Base-by-base conservation (phyloP, 116 monocot species). In the Papilionanthe hybrid region DNA sequence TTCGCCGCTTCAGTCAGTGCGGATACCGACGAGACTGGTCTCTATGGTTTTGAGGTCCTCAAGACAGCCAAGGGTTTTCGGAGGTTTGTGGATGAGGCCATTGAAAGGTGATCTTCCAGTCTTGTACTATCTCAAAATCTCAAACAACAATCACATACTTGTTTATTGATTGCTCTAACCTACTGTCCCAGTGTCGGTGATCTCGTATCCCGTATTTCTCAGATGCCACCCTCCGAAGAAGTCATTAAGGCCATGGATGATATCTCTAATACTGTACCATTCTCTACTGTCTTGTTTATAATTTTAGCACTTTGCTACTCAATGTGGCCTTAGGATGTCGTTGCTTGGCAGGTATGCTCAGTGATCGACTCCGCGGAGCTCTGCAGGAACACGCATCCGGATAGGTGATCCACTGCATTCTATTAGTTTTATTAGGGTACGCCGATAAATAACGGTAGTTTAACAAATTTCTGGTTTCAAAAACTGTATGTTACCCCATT, bases 341-440 rank as follows among this genome's bases (percentile, higher is more conserved):
- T 73, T 73, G 42, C 22, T 44, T 44, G 44, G 19, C 23, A 82
- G 82, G 69, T 82, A 18, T 82, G 82, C 45, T 77, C 78, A 42
- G 78, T 82, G 18, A 72, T 82, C 57, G 82, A 82, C 55, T 77
- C 82, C 5, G 82, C 82, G 5, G 82, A 82, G 72, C 78, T 82
- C 1, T 82, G 82, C 43, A 82, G 82, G 78, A 77, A 82, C 42
- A 78, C 82, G 5, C 82, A 82, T 71, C 82, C 78, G 7, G 72
- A 82, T 57, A 82, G 57, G 82, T 82, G n/a, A 50, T 82, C 18
- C 13, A 22, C 56, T 28, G 60, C 3, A 28, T 55, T 41, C 55
- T 73, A 12, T 28, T 23, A 42, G 10, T 79, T 66, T 22, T 50
- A 19, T 7, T 37, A 37, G 37, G 53, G 18, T 53, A 17, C 0